These are phyloP conservation scores for Asterochloris sp. DNA, from an alignment of 139 green algal species.

Conservation along the genomic window DNA sequence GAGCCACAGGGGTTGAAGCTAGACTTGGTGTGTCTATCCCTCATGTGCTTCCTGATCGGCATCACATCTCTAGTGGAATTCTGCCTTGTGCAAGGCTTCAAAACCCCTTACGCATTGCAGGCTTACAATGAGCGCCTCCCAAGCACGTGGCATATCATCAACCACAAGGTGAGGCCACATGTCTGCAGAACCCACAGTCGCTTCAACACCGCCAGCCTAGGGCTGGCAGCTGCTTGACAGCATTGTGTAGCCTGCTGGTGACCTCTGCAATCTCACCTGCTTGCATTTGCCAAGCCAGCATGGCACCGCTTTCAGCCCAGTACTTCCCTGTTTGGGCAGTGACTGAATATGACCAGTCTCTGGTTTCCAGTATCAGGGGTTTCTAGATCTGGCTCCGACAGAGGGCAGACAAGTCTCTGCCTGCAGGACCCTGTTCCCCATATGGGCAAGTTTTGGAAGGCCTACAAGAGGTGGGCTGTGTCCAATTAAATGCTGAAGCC, in stretches of 20 bases:
- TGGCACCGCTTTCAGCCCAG: neutral
- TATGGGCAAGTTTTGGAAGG: slow-evolving; percentile 24
- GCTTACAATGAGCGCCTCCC: slow-evolving; percentile 42
- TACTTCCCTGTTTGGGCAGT: neutral
- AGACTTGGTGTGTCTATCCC: too few species aligned
- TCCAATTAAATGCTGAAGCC: neutral
- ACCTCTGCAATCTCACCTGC: neutral
- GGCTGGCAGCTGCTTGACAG: neutral
- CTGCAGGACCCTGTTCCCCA: slow-evolving; percentile 33
- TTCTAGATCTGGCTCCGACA: too few species aligned
- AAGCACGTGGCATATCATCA: slow-evolving; percentile 64
- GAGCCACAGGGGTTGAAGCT: too few species aligned
- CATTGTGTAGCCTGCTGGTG: neutral
- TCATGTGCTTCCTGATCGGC: too few species aligned
- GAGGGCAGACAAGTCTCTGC: neutral
- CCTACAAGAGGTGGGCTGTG: slow-evolving; percentile 19
- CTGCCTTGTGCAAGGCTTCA: too few species aligned
- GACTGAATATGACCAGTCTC: neutral
- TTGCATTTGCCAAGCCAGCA: neutral
- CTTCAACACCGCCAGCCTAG: too few species aligned
- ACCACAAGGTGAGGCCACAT: slow-evolving; percentile 27
- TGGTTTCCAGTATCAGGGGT: too few species aligned
- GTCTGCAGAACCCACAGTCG: neutral
- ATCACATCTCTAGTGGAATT: too few species aligned
- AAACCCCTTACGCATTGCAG: too few species aligned